A percentile compares a stretch with the other conserved stretches of the same genome.
These are phyloP conservation scores for Ceratocystis cubensis DNA, from an alignment of 2,329 filamentous ascomycete genomes.

Conservation along the genomic window DNA sequence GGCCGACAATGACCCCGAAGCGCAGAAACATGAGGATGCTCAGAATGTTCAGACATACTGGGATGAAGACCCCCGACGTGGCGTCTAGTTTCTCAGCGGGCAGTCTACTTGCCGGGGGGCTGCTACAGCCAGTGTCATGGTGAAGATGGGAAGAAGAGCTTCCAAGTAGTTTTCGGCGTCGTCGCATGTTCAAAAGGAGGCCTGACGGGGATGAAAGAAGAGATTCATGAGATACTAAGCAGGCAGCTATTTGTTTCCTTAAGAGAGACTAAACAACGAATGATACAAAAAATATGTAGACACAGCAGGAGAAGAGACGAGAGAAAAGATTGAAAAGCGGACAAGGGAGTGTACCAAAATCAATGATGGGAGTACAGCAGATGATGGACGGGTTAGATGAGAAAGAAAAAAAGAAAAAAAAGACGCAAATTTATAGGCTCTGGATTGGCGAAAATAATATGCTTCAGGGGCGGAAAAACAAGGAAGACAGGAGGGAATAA, in stretches of 20 bases:
- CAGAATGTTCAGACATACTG: conserved; percentile 76
- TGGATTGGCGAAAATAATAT: not conserved
- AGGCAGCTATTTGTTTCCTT: not conserved
- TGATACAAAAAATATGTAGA: not conserved
- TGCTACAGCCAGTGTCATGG: not conserved
- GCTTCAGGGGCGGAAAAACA: not conserved
- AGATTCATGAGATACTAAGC: not conserved
- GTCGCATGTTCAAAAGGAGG: conserved; percentile 8
- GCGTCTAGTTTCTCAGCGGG: conserved; percentile 53
- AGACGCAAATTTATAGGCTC: not conserved
- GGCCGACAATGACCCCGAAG: conserved; percentile 73
- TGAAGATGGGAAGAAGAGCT: not conserved
- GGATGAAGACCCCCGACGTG: conserved; percentile 71
- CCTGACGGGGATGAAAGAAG: not conserved
- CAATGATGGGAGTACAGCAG: not conserved
- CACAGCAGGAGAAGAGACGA: not conserved
- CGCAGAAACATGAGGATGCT: conserved; percentile 88
- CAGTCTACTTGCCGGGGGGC: not conserved
- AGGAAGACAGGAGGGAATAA: conserved; percentile 7
- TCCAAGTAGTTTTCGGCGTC: conserved; percentile 9
- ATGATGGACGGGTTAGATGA: too few species aligned
- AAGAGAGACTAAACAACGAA: too few species aligned
- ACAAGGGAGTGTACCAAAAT: not conserved
- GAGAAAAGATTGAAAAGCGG: not conserved
- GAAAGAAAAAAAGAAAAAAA: not conserved